Base-by-base conservation (phyloP, 2,329 filamentous ascomycete genomes). In the Xylaria sp. region DNA sequence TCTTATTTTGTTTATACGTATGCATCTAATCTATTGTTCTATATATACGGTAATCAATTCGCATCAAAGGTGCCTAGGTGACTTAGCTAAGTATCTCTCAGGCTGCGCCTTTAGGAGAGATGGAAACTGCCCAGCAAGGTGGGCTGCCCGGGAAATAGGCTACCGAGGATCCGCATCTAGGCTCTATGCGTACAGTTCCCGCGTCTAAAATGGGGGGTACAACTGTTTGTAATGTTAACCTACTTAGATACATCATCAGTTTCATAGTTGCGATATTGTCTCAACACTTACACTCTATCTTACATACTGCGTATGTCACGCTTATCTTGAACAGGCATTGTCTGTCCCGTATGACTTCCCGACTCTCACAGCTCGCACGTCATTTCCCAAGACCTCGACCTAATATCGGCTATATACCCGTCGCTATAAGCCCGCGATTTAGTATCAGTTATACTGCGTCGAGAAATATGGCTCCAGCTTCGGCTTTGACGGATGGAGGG, bases 291-390 rank as follows among this genome's bases (percentile, higher is more conserved):
- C 22, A 29, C 5, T 13, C 53, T n/a, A 55, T 42, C 53, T 22
- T n/a, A 31, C 27, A 51, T 17, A n/a, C n/a, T n/a, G n/a, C n/a
- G n/a, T n/a, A 20, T 56, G 27, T 50, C 11, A 39, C 53, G 38
- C 33, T 17, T 39, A 15, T 42, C 10, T 59, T 22, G 27, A 33
- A 17, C 44, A 20, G 10, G 38, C 49, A 20, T 53, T 20, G 10
- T 36, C 13, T 7, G 13, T 58, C 50, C 66, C 62, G 22, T 73
- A 97, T 97, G 94, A 90, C 94, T 80, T 86, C 87, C 69, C 89
- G 94, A 72, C 79, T 97, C 64, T 89, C 86, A 57, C 92, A 93
- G 77, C 78, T 96, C 69, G 84, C 89, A 67, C 87, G 90, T 77
- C 93, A 96, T 78, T 81, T 96, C 69, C 85, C 87, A 56, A 85